Evolutionary conservation across 192 early-diverging fungal species (phyloP).

Genomic region (Gigaspora rosea): DNA sequence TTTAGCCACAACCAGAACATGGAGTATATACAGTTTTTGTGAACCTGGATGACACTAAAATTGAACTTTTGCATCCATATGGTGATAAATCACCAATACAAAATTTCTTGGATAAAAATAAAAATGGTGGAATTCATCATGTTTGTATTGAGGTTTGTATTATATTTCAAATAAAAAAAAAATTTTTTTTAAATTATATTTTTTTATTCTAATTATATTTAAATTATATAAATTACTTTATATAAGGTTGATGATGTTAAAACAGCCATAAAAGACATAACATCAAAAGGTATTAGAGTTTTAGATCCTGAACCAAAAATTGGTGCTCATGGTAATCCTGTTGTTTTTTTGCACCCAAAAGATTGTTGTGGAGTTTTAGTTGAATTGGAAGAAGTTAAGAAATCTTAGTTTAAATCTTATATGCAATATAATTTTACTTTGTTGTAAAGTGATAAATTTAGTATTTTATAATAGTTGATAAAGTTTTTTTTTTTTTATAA

Average conservation of each 20-base stretch:
- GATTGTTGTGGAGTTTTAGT: slow-evolving; percentile 83
- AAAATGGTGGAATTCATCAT: slow-evolving; percentile 81
- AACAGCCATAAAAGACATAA: slow-evolving; percentile 67
- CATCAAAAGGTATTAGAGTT: slow-evolving; percentile 60
- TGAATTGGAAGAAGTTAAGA: slow-evolving; percentile 59
- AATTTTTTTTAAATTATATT: neutral
- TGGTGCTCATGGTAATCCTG: slow-evolving; percentile 79
- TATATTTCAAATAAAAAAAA: neutral
- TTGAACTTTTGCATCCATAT: slow-evolving; percentile 75
- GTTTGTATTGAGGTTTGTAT: slow-evolving; percentile 69
- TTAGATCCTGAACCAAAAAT: slow-evolving; percentile 77
- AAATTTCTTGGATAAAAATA: slow-evolving; percentile 79
- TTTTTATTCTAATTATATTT: neutral
- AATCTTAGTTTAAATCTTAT: too few relatives aligned
- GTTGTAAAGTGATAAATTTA: too few relatives aligned
- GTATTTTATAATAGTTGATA: too few relatives aligned
- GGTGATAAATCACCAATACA: slow-evolving; percentile 78
- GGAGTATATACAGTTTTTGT: slow-evolving; percentile 88
- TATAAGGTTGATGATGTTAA: slow-evolving; percentile 63
- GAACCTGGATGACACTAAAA: slow-evolving; percentile 83
- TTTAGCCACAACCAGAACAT: slow-evolving; percentile 72
- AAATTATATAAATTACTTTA: neutral
- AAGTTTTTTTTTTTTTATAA: too few relatives aligned
- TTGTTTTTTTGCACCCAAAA: slow-evolving; percentile 82
- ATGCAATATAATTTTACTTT: too few relatives aligned